Percentiles rank a stretch among this genome's conserved stretches.
These are phyloP conservation scores for Penicillium canariense DNA, from an alignment of 495 filamentous ascomycete genomes.

Conservation along the genomic window DNA sequence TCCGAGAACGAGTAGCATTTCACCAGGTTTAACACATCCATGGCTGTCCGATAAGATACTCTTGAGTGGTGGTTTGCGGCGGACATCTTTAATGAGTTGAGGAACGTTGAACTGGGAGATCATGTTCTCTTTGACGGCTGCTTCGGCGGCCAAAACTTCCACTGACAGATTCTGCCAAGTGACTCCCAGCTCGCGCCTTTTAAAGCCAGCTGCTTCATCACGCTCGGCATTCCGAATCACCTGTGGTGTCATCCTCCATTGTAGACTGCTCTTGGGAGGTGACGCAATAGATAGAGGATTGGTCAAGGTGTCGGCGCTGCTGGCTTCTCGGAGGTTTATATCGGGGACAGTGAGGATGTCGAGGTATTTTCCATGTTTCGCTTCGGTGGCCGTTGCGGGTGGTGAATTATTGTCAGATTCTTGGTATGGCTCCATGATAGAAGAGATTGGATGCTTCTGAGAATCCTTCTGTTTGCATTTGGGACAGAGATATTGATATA, in stretches of 20 bases:
- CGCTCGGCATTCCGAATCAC: constrained; percentile 40
- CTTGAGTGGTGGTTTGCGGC: constrained; percentile 33
- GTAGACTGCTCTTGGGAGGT: constrained; percentile 22
- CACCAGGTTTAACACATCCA: constrained; percentile 53
- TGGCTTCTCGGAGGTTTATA: constrained; percentile 12
- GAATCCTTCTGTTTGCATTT: background rate
- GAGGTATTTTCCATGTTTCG: background rate
- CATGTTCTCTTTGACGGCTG: constrained; percentile 48
- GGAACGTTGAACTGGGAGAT: constrained; percentile 56
- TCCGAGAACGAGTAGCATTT: constrained; percentile 46
- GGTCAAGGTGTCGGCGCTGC: constrained; percentile 17
- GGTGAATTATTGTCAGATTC: constrained; percentile 4
- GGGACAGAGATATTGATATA: constrained; percentile 10
- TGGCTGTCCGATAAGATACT: constrained; percentile 37
- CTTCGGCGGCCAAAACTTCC: constrained; percentile 41
- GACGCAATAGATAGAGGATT: background rate
- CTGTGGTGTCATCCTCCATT: constrained; percentile 45
- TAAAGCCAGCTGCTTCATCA: constrained; percentile 43
- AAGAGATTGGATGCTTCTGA: constrained; percentile 8
- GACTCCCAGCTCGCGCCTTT: constrained; percentile 49
- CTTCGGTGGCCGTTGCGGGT: constrained; percentile 2
- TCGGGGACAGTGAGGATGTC: constrained; percentile 14
- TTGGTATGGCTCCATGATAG: constrained; percentile 11
- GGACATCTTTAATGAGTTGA: constrained; percentile 32
- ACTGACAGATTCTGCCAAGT: constrained; percentile 51